Evolutionary conservation across 108 stramenopile species (phyloP), one percentile per base, ranked within the genome.

Genomic region (Cyclostephanos tholiformis): DNA sequence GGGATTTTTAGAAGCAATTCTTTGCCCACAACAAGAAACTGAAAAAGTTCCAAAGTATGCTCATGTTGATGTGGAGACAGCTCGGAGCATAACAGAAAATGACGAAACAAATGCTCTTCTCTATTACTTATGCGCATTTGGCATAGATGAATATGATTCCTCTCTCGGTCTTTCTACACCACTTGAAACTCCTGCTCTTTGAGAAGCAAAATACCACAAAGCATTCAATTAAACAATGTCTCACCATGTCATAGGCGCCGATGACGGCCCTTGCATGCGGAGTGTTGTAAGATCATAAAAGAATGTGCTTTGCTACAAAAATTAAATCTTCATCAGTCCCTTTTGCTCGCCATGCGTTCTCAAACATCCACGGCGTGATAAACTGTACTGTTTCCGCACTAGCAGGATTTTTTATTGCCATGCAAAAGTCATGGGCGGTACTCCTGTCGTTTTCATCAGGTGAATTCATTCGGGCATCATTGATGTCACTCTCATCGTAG

Each of bases 271-370:
- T 53, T 7, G 12, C 9, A 12, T 41, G 41, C 41, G 9, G 0
- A 16, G 16, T 46, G 13, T 26, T 14, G 52, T 55, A 26, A 25
- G 26, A 13, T 55, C 53, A 55, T 2, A 27, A 26, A 55, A 27
- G 53, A 55, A 9, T 20, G 52, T 53, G 44, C 44, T 52, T 53
- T 35, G 72, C 67, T 35, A 93, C 35, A 63, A 93, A 89, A 17
- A 91, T 81, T 20, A 93, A 67, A 82, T 93, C 92, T 61, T 90
- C 79, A 65, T 93, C 92, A 11, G 92, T 93, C 0, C 92, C 92
- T 30, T 65, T 72, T 5, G 92, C 79, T 30, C 85, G 70, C 92
- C 92, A 88, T 39, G 92, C 76, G 38, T 72, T 36, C 52, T 91
- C 89, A 56, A 93, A 86, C 1, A 69, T 71, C 23, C 26, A 39